Conservation (phyloP, 345 rosid species). For the Boechera retrofracta region DNA sequence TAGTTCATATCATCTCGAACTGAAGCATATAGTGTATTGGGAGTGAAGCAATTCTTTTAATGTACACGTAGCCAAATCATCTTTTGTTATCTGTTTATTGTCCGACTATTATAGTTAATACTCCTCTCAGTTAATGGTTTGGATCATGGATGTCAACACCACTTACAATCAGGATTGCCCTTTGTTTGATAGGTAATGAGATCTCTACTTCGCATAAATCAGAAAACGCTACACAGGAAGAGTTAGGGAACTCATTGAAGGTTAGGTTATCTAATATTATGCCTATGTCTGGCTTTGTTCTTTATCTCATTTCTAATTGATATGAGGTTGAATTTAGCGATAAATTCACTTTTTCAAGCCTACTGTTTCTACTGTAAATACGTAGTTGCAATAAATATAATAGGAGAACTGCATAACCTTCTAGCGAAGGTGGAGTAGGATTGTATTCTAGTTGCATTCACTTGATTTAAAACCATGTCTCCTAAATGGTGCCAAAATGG, state of each 20-base stretch:
- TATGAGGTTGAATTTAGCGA: neutral
- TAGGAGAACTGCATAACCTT: constrained; percentile 28
- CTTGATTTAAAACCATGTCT: constrained; percentile 14
- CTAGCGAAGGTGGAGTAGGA: neutral
- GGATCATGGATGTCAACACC: constrained; percentile 25
- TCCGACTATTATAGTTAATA: neutral
- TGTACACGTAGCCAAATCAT: neutral
- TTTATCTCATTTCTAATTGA: constrained; percentile 12
- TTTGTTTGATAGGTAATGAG: constrained; percentile 56
- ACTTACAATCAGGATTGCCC: constrained; percentile 32
- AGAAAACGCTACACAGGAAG: constrained; percentile 49
- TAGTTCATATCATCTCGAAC: neutral
- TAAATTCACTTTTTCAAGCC: constrained; percentile 11
- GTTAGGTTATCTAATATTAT: constrained; percentile 47
- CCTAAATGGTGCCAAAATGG: constrained; percentile 10
- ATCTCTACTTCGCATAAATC: constrained; percentile 47
- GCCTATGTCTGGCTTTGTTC: constrained; percentile 9
- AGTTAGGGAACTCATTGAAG: constrained; percentile 65
- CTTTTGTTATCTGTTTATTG: constrained; percentile 10
- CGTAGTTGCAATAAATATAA: neutral
- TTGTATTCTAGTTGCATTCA: neutral
- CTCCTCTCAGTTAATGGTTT: constrained; percentile 5
- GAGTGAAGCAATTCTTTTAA: constrained; percentile 10
- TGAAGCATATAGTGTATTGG: neutral
- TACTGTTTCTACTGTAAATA: constrained; percentile 3